Percentiles rank a stretch among this genome's conserved stretches.
phyloP scores from a whole-genome alignment of 495 filamentous ascomycete species.

The Astrothelium macrocarpum region DNA sequence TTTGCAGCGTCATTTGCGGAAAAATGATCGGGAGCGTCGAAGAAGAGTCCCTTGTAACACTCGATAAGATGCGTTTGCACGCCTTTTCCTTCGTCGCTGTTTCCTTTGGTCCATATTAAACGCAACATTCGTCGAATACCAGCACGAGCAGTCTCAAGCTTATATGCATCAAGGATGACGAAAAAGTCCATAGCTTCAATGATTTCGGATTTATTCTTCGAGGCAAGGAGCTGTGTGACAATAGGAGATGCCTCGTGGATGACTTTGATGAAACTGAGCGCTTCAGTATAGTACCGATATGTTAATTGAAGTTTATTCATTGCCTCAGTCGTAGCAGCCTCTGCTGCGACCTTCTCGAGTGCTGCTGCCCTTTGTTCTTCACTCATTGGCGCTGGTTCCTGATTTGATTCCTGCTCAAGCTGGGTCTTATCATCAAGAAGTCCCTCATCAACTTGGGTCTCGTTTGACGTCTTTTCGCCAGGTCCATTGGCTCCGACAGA shows the following conservation, averaged over 20 bases:
- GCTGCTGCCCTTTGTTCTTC: conserved; percentile 50
- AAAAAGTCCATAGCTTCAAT: conserved; percentile 99
- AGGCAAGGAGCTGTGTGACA: conserved; percentile 78
- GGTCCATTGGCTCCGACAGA: conserved; percentile 70
- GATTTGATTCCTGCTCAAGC: conserved; percentile 52
- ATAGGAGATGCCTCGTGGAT: conserved; percentile 67
- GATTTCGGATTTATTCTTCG: conserved; percentile 93
- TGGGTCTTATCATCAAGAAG: conserved; percentile 86
- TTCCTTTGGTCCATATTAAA: conserved; percentile 98
- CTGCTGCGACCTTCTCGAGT: conserved; percentile 60
- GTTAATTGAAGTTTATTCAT: conserved; percentile 80
- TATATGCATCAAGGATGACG: conserved; percentile 86
- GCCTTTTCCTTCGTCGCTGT: conserved; percentile 97
- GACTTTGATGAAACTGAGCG: conserved; percentile 89
- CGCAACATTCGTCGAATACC: conserved; percentile 92
- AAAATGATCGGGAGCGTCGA: conserved; percentile 83
- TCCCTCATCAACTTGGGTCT: conserved; percentile 58
- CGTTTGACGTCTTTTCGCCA: conserved; percentile 46
- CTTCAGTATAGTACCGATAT: conserved; percentile 81
- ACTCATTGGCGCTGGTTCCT: conserved; percentile 51
- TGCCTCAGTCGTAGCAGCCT: conserved; percentile 64
- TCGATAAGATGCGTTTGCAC: conserved; percentile 96
- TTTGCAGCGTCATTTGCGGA: conserved; percentile 84
- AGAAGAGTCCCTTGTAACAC: conserved; percentile 91
- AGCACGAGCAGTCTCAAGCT: conserved; percentile 76